Base-by-base conservation (phyloP, 495 filamentous ascomycete genomes). In the Hypoxylon trugodes region DNA sequence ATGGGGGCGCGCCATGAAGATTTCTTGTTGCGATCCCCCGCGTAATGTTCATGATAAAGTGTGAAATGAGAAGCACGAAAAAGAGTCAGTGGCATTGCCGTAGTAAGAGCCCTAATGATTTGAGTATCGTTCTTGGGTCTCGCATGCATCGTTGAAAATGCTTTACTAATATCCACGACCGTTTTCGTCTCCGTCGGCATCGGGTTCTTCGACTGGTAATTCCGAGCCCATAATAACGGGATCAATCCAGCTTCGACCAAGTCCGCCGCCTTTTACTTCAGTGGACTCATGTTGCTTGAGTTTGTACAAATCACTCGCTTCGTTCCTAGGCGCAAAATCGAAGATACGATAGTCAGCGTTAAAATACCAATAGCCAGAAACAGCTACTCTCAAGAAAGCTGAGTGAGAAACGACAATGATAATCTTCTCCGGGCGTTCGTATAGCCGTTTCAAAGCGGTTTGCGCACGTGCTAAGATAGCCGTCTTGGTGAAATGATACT, bases 281-380 rank as follows among this genome's bases (percentile, higher is more conserved):
- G 80, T 82, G 25, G 65, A 63, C 47, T 75, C 71, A 69, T 76
- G 76, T 65, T 84, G 77, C 30, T 73, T 65, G 26, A 84, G 67
- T 46, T 42, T 60, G 35, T 70, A 74, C 1, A 47, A 59, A 22
- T 69, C 72, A 12, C 70, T 71, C 6, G 70, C 71, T 0, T 33
- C 48, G 24, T 69, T 46, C 2, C 56, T 54, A 18, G 74, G 73
- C 25, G 73, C 78, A 52, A 86, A 84, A 2, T 87, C 82, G 61
- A 87, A 88, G 36, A 89, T 74, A 6, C 86, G 77, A 63, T 82
- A 89, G 62, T 89, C 86, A 5, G 81, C 86, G 63, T 89, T 89
- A 38, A 76, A 77, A 58, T 76, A 87, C 67, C 71, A 75, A 15
- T 71, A 71, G 3, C 79, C 74, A 4, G 76, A 75, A 19, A 87